These are phyloP conservation scores for Cryptococcus sp. DNA, from an alignment of 1,284 basidiomycete genomes.

Conservation along the genomic window DNA sequence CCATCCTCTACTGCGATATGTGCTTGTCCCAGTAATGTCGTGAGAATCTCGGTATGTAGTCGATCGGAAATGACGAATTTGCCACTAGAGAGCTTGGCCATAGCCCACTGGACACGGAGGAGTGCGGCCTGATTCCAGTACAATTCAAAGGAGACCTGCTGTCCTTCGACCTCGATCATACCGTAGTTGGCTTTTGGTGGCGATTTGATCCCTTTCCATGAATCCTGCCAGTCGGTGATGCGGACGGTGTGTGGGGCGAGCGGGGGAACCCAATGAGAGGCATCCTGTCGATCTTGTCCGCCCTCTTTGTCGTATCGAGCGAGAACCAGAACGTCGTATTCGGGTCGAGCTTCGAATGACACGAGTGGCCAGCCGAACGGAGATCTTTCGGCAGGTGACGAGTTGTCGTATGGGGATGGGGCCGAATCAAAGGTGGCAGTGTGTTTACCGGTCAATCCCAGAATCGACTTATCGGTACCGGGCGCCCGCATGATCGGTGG, in stretches of 20 bases:
- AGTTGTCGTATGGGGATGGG: not conserved
- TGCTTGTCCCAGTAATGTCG: conserved; percentile 1
- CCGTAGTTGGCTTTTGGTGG: conserved; percentile 4
- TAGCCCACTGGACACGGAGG: conserved; percentile 8
- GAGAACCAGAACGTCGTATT: conserved; percentile 4
- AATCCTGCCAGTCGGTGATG: conserved; percentile 2
- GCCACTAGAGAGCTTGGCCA: conserved; percentile 5
- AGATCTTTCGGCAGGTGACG: not conserved
- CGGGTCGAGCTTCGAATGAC: conserved; percentile 1
- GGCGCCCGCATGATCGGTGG: conserved; percentile 9
- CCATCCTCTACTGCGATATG: conserved; percentile 7
- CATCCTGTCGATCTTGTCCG: conserved; percentile 6
- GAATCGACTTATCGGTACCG: conserved; percentile 3
- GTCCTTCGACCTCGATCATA: not conserved
- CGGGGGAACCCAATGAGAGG: not conserved
- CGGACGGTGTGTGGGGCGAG: not conserved
- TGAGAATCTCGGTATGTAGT: conserved; percentile 8
- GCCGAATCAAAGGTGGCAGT: not conserved
- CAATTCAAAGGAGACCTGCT: not conserved
- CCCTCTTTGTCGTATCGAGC: conserved; percentile 10
- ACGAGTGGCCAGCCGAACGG: conserved; percentile 6
- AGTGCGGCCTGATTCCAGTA: conserved; percentile 5
- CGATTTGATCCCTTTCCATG: conserved; percentile 3
- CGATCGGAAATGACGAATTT: conserved; percentile 6
- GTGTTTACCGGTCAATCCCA: conserved; percentile 1